Evolutionary conservation across 73 alveolate genomes (phyloP).

Genomic region (Paramecium tetraurelia): DNA sequence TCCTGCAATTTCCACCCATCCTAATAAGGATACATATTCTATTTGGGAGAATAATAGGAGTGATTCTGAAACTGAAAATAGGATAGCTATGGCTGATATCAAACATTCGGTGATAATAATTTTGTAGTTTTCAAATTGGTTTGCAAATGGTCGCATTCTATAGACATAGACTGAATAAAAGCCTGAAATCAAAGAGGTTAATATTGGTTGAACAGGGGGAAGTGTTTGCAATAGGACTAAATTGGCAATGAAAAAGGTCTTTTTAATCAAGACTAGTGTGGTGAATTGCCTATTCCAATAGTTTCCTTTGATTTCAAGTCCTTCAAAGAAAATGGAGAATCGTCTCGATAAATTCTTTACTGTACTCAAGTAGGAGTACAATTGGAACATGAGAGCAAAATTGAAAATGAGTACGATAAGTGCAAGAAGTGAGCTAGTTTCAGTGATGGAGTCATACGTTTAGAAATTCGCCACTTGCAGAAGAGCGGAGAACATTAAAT

Average conservation of each 20-base stretch:
- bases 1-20: background rate
- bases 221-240: background rate
- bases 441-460: background rate
- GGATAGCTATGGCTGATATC: background rate
- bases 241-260: background rate
- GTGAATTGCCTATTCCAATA: background rate
- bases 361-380: background rate
- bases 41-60: background rate
- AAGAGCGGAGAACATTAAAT: background rate
- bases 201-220: background rate
- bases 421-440: background rate
- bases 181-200: background rate
- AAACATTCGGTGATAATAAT: background rate
- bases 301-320: background rate
- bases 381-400: background rate
- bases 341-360: background rate
- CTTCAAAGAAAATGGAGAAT: background rate
- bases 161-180: background rate
- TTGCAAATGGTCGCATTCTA: background rate
- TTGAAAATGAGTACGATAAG: background rate
- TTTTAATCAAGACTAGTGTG: background rate
- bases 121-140: background rate
- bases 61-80: background rate
- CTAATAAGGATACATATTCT: background rate
- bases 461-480: background rate